Evolutionary conservation across 148 eudicot species (phyloP), one percentile per base, ranked within the genome.

Genomic region (Rhododendron simsii): DNA sequence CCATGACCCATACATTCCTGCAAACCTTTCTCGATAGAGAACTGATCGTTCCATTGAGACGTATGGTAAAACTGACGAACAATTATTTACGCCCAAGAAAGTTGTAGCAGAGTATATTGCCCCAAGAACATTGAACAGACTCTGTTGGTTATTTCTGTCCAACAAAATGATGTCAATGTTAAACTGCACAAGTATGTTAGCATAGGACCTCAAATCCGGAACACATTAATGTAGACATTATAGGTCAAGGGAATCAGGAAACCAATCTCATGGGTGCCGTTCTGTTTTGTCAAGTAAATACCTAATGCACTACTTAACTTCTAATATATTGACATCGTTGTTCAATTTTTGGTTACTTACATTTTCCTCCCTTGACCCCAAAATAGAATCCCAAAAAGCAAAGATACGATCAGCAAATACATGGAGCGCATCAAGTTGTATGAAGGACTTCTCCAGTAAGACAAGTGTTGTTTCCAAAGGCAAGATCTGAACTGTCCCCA

Each of bases 351-450:
- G 33, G 3, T 10, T 26, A 65, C 33, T 65, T 92, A 95, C 99
- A 96, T 84, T 81, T 91, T 88, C 69, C 47, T 86, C 74, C 95
- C 98, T 86, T 91, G 92, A 89, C 86, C 87, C 98, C 98, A 94
- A 87, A 92, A 96, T 48, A 96, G 83, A 65, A 93, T 18, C 28
- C 69, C 69, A 63, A 63, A 63, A 63, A 63, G 69, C 69, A 63
- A 63, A 6, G 28, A 63, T 8, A 33, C 33, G 0, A 65, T 65
- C 30, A 65, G 3, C 73, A 65, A 26, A 65, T 10, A 26, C 4
- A 65, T 26, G 73, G 30, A 65, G 33, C 73, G 73, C 11, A 23
- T n/a, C 73, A 65, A 65, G 15, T 65, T 65, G 73, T 65, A 65
- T 10, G 73, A 65, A 65, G 73, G 73, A 26, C 73, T 65, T 65